A percentile compares a stretch with the other conserved stretches of the same genome.
Evolutionary conservation across 306 rosid genomes (phyloP).

Genomic region (Amphicarpaea edgeworthii): DNA sequence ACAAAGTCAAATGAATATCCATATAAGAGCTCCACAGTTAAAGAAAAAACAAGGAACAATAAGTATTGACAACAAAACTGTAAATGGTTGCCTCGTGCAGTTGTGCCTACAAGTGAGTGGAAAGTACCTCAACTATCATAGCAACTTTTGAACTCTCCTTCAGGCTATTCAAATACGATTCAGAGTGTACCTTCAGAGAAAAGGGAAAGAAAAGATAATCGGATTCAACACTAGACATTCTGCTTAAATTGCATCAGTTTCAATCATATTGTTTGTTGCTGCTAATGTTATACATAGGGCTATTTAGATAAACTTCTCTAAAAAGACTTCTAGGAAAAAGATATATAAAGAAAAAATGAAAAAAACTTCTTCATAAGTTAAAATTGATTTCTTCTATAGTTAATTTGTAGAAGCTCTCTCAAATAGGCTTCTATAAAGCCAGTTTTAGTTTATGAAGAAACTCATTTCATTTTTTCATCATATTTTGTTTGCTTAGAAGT

Average conservation of each 20-base stretch:
- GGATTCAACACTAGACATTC: constrained; percentile 19
- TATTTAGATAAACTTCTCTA: too few relatives aligned
- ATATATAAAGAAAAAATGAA: too few relatives aligned
- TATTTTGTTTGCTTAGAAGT: too few relatives aligned
- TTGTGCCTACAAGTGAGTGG: constrained; percentile 12
- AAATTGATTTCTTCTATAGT: too few relatives aligned
- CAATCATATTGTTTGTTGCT: constrained; percentile 17
- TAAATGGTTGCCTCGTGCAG: constrained; percentile 18
- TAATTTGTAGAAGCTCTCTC: too few relatives aligned
- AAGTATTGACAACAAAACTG: not conserved
- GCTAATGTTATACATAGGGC: too few relatives aligned
- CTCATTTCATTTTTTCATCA: too few relatives aligned
- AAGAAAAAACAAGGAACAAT: constrained; percentile 18
- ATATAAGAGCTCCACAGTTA: constrained; percentile 7
- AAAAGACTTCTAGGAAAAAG: too few relatives aligned
- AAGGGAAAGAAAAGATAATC: constrained; percentile 33
- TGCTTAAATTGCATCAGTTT: constrained; percentile 26
- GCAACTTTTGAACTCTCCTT: constrained; percentile 81
- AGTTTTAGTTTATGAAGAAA: too few relatives aligned
- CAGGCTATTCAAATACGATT: constrained; percentile 77
- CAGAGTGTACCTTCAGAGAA: constrained; percentile 76
- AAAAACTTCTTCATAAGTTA: too few relatives aligned
- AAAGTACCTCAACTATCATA: constrained; percentile 76
- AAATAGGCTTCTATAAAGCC: too few relatives aligned
- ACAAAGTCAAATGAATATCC: constrained; percentile 15